Base-by-base conservation (phyloP, 495 filamentous ascomycete species). In the Aspergillus biplanus region DNA sequence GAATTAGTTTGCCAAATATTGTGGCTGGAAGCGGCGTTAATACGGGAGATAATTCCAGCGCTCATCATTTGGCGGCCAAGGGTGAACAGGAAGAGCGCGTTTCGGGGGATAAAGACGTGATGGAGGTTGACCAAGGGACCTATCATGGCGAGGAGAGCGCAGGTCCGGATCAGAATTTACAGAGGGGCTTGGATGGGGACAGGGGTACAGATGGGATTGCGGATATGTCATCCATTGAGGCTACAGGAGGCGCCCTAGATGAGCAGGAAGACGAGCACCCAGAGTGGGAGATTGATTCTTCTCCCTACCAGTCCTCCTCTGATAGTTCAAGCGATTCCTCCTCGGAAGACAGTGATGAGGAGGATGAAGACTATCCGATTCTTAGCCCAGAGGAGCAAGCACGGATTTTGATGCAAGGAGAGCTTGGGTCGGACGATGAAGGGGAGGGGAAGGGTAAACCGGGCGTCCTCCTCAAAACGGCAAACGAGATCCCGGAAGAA, bases 361-460 rank as follows among this genome's bases (percentile, higher is more conserved):
- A 85, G 27, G 87, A 87, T n/a, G 88, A 88, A 58, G 84, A 87
- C 53, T 91, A 92, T 62, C 82, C 87, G 13, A 82, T 92, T 33
- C 81, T 96, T 16, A 88, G 86, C 53, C 83, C 90, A 12, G 90
- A 90, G 71, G 91, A 95, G 70, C 87, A 91, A 65, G 90, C 90
- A 1, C 85, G 87, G 9, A 85, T 94, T 37, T 79, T 97, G 33
- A 94, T 97, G 92, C 80, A 85, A 63, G 87, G 83, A 54, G 90
- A 86, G 50, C 86, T 78, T 42, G 86, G 81, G 7, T 89, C 86
- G 7, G 90, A 92, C 52, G 93, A 94, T 49, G 90, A 90, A 58
- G 87, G 83, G 71, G 75, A 72, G 58, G 66, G 83, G 71, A 68
- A 86, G 77, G 69, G 77, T 5, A 74, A 82, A 78, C 56, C 76